phyloP scores from a whole-genome alignment of 352 stramenopile genomes.

The Phytophthora citrophthora region DNA sequence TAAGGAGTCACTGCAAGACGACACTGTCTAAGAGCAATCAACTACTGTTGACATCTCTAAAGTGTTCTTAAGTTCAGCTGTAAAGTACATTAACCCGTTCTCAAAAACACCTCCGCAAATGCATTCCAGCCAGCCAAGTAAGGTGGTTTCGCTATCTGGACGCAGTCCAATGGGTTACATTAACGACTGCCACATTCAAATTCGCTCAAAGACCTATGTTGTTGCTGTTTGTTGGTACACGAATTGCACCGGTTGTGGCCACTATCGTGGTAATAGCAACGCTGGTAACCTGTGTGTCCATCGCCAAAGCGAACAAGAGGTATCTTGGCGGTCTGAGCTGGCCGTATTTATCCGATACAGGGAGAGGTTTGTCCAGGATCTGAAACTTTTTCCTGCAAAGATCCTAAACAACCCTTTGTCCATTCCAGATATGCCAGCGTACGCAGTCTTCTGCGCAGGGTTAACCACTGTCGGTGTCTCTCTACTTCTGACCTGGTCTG shows the following conservation, averaged over 20 bases:
- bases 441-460: conserved; percentile 38
- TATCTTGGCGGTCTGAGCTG: conserved; percentile 51
- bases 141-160: not conserved
- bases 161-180: not conserved
- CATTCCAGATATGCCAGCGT: too few species aligned
- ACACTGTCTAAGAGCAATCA: conserved; percentile 8
- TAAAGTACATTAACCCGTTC: too few species aligned
- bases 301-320: conserved; percentile 39
- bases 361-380: conserved; percentile 22
- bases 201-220: not conserved
- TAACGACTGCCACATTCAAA: too few species aligned
- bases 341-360: conserved; percentile 61
- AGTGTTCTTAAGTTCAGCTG: too few species aligned
- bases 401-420: too few species aligned
- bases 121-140: too few species aligned
- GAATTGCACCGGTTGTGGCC: conserved; percentile 38
- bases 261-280: conserved; percentile 32
- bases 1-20: conserved; percentile 30
- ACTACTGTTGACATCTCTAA: not conserved
- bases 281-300: conserved; percentile 46
- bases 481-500: conserved; percentile 42
- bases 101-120: too few species aligned
- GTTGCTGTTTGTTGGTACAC: conserved; percentile 10
- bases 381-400: not conserved
- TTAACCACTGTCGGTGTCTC: conserved; percentile 29